These are phyloP conservation scores for Thermochaetoides dissita DNA, from an alignment of 2,329 filamentous ascomycete genomes.

Conservation along the genomic window DNA sequence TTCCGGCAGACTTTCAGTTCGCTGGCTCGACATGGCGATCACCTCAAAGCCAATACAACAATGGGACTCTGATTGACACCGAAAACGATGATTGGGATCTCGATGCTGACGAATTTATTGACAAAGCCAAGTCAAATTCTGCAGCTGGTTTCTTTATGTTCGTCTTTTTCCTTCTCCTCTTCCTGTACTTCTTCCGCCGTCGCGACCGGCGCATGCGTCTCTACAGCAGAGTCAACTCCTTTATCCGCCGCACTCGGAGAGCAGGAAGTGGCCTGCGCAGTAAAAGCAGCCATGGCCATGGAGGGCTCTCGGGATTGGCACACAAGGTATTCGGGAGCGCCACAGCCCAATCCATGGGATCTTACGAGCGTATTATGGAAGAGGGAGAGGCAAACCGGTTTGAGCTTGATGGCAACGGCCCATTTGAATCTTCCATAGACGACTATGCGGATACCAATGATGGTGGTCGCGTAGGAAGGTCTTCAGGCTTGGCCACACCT, in stretches of 20 bases:
- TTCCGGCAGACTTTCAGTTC: slow-evolving; percentile 69
- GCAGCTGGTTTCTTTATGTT: slow-evolving; percentile 67
- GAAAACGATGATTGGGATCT: slow-evolving; percentile 41
- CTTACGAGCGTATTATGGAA: slow-evolving; percentile 77
- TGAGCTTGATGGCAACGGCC: slow-evolving; percentile 48
- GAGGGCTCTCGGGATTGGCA: slow-evolving; percentile 35
- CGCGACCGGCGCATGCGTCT: slow-evolving; percentile 57
- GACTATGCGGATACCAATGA: slow-evolving; percentile 50
- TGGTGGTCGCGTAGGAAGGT: slow-evolving; percentile 33
- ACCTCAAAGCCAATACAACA: slow-evolving; percentile 16
- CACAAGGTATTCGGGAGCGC: slow-evolving; percentile 52
- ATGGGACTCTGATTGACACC: slow-evolving; percentile 17
- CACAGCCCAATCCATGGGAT: slow-evolving; percentile 20
- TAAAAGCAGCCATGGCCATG: slow-evolving; percentile 24
- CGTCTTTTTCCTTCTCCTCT: slow-evolving; percentile 54
- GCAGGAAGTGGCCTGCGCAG: no score
- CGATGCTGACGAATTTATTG: slow-evolving; percentile 44
- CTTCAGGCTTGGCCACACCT: slow-evolving; percentile 56
- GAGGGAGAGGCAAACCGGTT: slow-evolving; percentile 63
- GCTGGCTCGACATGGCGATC: slow-evolving; percentile 45
- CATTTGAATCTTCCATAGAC: slow-evolving; percentile 14
- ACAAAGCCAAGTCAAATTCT: slow-evolving; percentile 51
- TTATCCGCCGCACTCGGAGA: slow-evolving; percentile 23
- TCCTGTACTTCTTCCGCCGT: slow-evolving; percentile 62
- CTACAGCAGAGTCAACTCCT: slow-evolving; percentile 36